A percentile compares a stretch with the other conserved stretches of the same genome.
Conservation (phyloP, 371 early-diverging fungal species). For the Lichtheimia ornata region DNA sequence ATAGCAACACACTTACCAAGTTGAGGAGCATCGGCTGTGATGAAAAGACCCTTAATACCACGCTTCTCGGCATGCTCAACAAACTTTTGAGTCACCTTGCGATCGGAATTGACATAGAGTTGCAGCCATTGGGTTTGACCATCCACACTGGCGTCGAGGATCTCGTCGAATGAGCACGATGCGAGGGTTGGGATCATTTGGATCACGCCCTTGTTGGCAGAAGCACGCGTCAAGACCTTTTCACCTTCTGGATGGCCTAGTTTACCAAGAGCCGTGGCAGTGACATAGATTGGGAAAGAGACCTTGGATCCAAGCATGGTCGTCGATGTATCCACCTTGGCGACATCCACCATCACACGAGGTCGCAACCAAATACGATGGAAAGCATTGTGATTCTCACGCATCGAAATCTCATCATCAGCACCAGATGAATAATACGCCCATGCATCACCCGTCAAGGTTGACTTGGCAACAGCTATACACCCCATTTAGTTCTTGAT, state of each 20-base stretch:
- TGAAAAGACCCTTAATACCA: conserved; percentile 84
- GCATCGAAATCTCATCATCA: conserved; percentile 82
- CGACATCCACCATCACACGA: conserved; percentile 76
- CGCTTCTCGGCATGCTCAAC: conserved; percentile 79
- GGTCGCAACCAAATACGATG: conserved; percentile 79
- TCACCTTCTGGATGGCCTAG: conserved; percentile 81
- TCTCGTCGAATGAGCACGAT: conserved; percentile 70
- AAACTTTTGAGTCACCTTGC: conserved; percentile 69
- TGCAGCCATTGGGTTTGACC: conserved; percentile 77
- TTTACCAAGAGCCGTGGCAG: conserved; percentile 69
- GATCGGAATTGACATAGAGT: conserved; percentile 88
- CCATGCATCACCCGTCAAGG: conserved; percentile 74
- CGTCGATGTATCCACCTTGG: conserved; percentile 61
- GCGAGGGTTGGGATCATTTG: conserved; percentile 79
- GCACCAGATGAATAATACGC: conserved; percentile 85
- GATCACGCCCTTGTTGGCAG: conserved; percentile 46
- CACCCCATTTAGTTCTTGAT: not conserved
- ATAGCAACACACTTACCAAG: conserved; percentile 43
- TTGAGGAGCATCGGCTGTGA: conserved; percentile 93
- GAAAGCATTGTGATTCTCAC: conserved; percentile 79
- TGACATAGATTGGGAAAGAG: conserved; percentile 55
- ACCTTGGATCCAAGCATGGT: conserved; percentile 63
- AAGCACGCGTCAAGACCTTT: conserved; percentile 67
- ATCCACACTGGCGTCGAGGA: conserved; percentile 46
- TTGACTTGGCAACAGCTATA: conserved; percentile 59